Base-by-base conservation (phyloP, 148 eudicot species). In the Persicaria maculosa region DNA sequence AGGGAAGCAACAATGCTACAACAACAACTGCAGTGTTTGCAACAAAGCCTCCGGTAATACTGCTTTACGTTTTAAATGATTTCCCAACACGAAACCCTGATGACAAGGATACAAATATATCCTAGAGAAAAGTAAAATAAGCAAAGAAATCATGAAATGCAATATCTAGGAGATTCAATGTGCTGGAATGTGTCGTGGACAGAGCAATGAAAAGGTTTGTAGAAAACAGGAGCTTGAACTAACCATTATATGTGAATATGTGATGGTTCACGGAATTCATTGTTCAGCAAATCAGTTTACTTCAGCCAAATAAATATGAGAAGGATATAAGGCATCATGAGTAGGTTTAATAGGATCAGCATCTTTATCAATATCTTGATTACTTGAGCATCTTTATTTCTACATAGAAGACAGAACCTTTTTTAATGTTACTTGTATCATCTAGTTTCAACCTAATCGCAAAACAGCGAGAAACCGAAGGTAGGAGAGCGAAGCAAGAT, bases 1-100 rank as follows among this genome's bases (percentile, higher is more conserved):
- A 46, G 19, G 53, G 73, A 71, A 71, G 31, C 53, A 71, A 15
- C 9, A 71, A 47, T 47, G 31, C 14, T 71, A 71, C 73, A 48
- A 9, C 73, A 71, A 22, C 73, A 71, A 9, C 15, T 71, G 31
- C 73, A 71, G 17, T 45, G 73, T 53, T 20, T 45, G 17, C 73
- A 71, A 3, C 53, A 46, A 17, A 71, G 19, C 20, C 73, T 45
- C 53, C 12, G 73, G 73, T 71, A 70, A 14, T 40, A 65, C 70
- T 19, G 31, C 10, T 57, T 7, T 17, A 57, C 62, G 20, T 57
- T 57, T 19, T 8, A 17, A 14, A 57, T 57, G 2, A 57, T 17
- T 10, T 57, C 17, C 62, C 7, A 57, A 17, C 22, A 57, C 2
- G 62, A 57, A 57, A 6, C 62, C 11, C 70, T 40, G 4, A 36